Conservation (phyloP, 2,329 filamentous ascomycete genomes). For the Alternaria ventricosa region DNA sequence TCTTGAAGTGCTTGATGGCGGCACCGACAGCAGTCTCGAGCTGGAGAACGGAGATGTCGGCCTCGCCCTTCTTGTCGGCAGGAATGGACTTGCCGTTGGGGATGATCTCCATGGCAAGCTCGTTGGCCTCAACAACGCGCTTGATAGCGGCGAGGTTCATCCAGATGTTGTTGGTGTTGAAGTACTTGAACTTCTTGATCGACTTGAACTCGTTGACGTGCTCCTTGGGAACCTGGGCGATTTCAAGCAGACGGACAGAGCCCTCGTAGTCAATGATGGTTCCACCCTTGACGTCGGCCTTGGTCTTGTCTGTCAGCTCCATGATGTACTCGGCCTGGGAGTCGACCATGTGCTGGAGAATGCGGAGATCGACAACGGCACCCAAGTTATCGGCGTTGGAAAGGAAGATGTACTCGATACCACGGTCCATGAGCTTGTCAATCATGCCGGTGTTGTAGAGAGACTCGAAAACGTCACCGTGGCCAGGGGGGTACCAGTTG, state of each 20-base stretch:
- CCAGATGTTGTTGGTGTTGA: conserved; percentile 99
- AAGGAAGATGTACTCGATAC: conserved; percentile 97
- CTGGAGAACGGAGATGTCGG: conserved; percentile 95
- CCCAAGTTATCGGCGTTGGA: conserved; percentile 99
- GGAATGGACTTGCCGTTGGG: conserved; percentile 99
- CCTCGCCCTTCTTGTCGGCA: conserved; percentile 99
- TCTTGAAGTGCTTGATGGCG: conserved; percentile 97
- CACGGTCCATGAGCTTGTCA: conserved; percentile 92
- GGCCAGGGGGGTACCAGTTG: conserved; percentile 98
- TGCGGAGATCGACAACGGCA: conserved; percentile 95
- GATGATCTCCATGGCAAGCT: conserved; percentile 99
- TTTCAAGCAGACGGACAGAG: conserved; percentile 94
- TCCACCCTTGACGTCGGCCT: conserved; percentile 99
- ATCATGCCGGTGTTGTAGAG: conserved; percentile 99
- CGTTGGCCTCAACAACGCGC: conserved; percentile 97
- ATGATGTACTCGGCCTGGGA: conserved; percentile 98
- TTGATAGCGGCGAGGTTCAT: conserved; percentile 97
- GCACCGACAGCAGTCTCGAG: conserved; percentile 98
- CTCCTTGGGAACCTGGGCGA: conserved; percentile 99
- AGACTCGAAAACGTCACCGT: conserved; percentile 99
- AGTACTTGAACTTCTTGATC: conserved; percentile 99
- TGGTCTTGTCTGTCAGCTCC: conserved; percentile 99
- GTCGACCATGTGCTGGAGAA: conserved; percentile 99
- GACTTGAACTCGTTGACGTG: conserved; percentile 99
- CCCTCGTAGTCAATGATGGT: conserved; percentile 99